Evolutionary conservation across 177 flowering plant genomes (phyloP), one percentile per base, ranked within the genome.

Genomic region (Tripterygium wilfordii): DNA sequence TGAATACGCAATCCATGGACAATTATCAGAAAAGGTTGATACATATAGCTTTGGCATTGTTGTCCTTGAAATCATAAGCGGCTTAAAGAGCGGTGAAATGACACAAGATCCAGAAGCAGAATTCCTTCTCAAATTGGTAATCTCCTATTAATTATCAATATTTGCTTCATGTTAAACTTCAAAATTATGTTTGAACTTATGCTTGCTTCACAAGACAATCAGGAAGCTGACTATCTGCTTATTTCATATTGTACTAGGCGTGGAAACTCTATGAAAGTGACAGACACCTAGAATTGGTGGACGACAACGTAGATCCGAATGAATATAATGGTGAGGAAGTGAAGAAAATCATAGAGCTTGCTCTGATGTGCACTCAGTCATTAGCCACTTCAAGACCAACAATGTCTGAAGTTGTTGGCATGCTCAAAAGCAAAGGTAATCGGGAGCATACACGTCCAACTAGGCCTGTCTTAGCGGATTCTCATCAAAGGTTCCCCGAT

Each of bases 1-100:
- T 8, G 85, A 79, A 38, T 79, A 79, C 56, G 75, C 80, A 45
- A 52, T 71, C 26, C 69, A 68, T 39, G 82, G 82, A 13, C 74
- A 74, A 32, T 57, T 74, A 20, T 64, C 82, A 0, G 82, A 69
- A 64, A 79, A 74, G 52, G 82, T 60, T 26, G 82, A 76, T 35
- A 63, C 63, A 2, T 79, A 76, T 58, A 73, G 82, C 63, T 76
- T 25, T 60, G 82, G 82, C 3, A 49, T 76, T 8, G 67, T 79
- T 29, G 70, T 69, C 53, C 67, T 76, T 7, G 85, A 79, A 54
- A 75, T 74, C 43, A 45, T 79, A 14, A 73, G 78, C n/a, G 78
- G 79, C 23, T 45, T 26, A 42, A 36, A 35, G 27, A 35, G 59
- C n/a, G 49, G n/a, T 29, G 75, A 65, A 8, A 10, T 57, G 16